phyloP scores from a whole-genome alignment of 768 basidiomycete genomes.

The Termitomyces bulborhizus region DNA sequence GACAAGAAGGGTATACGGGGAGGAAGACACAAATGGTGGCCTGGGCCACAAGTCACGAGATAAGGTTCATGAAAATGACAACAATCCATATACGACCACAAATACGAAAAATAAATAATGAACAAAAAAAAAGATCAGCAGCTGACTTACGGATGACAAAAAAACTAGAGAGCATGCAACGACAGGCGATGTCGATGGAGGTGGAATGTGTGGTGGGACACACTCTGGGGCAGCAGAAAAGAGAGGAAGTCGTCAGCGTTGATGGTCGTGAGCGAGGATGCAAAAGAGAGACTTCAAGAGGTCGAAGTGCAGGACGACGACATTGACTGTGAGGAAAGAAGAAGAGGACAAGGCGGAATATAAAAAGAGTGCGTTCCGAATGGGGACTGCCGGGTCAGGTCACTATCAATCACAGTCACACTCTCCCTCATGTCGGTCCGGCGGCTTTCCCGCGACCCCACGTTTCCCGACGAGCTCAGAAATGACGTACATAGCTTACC shows the following conservation, averaged over 20 bases:
- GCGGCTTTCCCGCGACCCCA: slow-evolving; percentile 26
- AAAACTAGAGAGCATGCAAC: slow-evolving; percentile 34
- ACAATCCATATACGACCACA: slow-evolving; percentile 2
- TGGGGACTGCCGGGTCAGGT: slow-evolving; percentile 17
- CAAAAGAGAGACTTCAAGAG: slow-evolving; percentile 11
- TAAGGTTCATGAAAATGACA: slow-evolving; percentile 9
- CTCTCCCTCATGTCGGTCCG: slow-evolving; percentile 15
- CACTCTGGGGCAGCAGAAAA: slow-evolving; percentile 19
- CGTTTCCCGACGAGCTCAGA: slow-evolving; percentile 33
- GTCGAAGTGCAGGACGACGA: slow-evolving; percentile 17
- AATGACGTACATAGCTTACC: slow-evolving; percentile 12
- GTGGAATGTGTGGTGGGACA: slow-evolving; percentile 9
- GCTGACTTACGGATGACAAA: slow-evolving; percentile 30
- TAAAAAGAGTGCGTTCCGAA: slow-evolving; percentile 15
- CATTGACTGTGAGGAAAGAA: slow-evolving; percentile 18
- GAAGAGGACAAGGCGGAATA: slow-evolving; percentile 17
- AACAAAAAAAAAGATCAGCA: slow-evolving; percentile 7
- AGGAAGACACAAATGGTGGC: slow-evolving; percentile 1
- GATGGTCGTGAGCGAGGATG: slow-evolving; percentile 32
- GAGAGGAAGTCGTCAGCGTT: slow-evolving; percentile 36
- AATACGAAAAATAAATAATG: not conserved
- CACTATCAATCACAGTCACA: slow-evolving; percentile 16
- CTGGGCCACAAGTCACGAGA: slow-evolving; percentile 7
- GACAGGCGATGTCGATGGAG: slow-evolving; percentile 18
- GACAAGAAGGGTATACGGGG: slow-evolving; percentile 14